These are phyloP conservation scores for Cytospora mali DNA, from an alignment of 2,329 filamentous ascomycete species.

Conservation along the genomic window DNA sequence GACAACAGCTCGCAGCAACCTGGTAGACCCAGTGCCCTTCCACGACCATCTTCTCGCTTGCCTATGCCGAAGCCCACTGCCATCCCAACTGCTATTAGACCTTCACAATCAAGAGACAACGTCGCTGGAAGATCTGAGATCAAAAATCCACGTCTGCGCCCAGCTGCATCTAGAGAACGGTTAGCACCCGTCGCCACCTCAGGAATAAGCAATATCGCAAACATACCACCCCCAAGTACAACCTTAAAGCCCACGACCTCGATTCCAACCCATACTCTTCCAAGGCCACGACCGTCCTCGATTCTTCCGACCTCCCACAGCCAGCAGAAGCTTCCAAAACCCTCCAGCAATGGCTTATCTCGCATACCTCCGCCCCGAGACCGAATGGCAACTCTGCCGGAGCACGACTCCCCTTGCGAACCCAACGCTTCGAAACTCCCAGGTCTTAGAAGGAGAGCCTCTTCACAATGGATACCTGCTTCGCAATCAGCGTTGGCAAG, in stretches of 20 bases:
- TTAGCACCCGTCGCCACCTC: constrained; percentile 8
- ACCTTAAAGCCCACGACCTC: constrained; percentile 1
- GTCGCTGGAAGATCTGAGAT: constrained; percentile 18
- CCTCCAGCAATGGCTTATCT: constrained; percentile 2
- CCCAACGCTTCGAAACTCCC: constrained; percentile 12
- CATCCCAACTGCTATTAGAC: constrained; percentile 22
- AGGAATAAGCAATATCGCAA: constrained; percentile 11
- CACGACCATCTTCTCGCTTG: constrained; percentile 24
- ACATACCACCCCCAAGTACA: constrained; percentile 4
- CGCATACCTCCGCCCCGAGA: constrained; percentile 21
- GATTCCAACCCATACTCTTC: constrained; percentile 5
- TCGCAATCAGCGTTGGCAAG: constrained; percentile 9
- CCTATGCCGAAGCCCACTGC: constrained; percentile 23
- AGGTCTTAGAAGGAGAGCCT: constrained; percentile 20
- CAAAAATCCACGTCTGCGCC: constrained; percentile 16
- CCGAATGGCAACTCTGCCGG: constrained; percentile 23
- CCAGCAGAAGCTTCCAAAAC: constrained; percentile 13
- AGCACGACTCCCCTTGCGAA: constrained; percentile 8
- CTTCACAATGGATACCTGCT: constrained; percentile 10
- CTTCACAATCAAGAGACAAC: constrained; percentile 17
- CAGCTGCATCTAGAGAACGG: constrained; percentile 24
- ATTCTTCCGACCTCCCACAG: constrained; percentile 20
- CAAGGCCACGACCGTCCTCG: constrained; percentile 20
- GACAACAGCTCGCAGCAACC: constrained; percentile 15
- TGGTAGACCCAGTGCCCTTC: constrained; percentile 19